Evolutionary conservation across 768 basidiomycete species (phyloP), one percentile per base, ranked within the genome.

Genomic region (Mycena maculata): DNA sequence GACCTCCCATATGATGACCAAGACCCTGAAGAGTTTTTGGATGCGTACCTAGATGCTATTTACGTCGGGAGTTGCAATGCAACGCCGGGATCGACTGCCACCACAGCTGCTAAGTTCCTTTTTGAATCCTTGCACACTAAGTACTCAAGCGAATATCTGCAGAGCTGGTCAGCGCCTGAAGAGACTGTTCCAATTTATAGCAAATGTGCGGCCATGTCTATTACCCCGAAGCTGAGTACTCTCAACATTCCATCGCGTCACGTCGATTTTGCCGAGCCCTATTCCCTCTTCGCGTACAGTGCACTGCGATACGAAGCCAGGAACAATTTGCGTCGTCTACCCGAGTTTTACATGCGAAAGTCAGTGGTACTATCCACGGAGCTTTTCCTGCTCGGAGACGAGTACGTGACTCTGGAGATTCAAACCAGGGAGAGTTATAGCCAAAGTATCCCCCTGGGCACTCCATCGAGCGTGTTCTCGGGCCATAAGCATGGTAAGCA

Each of bases 1-100:
- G 58, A 60, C 20, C 16, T 22, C 0, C 70, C 76, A 28, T 63
- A 70, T 2, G 71, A 72, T 12, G 71, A 71, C 1, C 68, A 70
- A 23, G 73, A 77, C 27, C 69, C 70, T 0, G 77, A 83, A 47
- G 76, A 73, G 31, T 69, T 78, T 50, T 61, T 76, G 44, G 57
- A 77, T 47, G 49, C 65, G 28, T 60, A 79, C 74, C 70, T 69
- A 71, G 54, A 60, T 18, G 36, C 56, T 30, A 39, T 57, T 38
- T 64, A 58, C 20, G 45, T 42, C 4, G 36, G 48, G 4, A 15
- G 20, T 20, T 2, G 15, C 30, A 12, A 20, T 18, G 25, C 60
- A 10, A 41, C 47, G n/a, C 56, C 52, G 3, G 65, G 31, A 30
- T 44, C 65, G 28, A 47, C 52, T 9, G 25, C 41, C 9, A 13